Conservation (phyloP, 345 rosid genomes). For the Hirschfeldia incana region DNA sequence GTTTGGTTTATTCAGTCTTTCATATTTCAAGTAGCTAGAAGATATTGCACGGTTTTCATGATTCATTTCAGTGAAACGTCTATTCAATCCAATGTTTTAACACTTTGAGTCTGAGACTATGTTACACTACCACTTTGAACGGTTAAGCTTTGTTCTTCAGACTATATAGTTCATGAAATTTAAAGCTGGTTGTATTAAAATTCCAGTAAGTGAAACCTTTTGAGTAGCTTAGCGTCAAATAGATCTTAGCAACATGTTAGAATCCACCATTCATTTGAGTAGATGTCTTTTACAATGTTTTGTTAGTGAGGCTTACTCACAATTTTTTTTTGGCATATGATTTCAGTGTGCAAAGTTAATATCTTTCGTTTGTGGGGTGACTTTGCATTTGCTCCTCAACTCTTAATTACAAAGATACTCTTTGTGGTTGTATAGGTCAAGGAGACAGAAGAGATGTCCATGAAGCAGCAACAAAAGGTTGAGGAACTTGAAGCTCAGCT, state of each 20-base stretch:
- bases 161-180: no score
- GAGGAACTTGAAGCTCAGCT: slow-evolving; percentile 90
- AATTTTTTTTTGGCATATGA: no score
- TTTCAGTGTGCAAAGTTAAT: no score
- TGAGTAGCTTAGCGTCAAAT: no score
- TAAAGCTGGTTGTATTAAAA: neutral
- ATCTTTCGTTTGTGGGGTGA: slow-evolving; percentile 4
- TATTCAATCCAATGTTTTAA: no score
- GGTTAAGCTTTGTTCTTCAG: no score
- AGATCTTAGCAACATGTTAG: neutral
- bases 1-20: slow-evolving; percentile 4
- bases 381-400: slow-evolving; percentile 15
- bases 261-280: neutral
- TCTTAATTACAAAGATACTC: neutral
- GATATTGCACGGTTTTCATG: neutral
- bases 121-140: no score
- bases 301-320: neutral
- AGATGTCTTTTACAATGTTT: neutral
- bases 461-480: slow-evolving; percentile 58
- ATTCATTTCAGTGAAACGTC: no score
- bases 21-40: neutral
- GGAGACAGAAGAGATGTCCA: slow-evolving; percentile 61
- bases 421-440: slow-evolving; percentile 49
- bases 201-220: neutral
- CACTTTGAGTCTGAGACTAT: no score